Evolutionary conservation across 2,329 filamentous ascomycete species (phyloP).

Genomic region (Tolypocladium guangdongense): DNA sequence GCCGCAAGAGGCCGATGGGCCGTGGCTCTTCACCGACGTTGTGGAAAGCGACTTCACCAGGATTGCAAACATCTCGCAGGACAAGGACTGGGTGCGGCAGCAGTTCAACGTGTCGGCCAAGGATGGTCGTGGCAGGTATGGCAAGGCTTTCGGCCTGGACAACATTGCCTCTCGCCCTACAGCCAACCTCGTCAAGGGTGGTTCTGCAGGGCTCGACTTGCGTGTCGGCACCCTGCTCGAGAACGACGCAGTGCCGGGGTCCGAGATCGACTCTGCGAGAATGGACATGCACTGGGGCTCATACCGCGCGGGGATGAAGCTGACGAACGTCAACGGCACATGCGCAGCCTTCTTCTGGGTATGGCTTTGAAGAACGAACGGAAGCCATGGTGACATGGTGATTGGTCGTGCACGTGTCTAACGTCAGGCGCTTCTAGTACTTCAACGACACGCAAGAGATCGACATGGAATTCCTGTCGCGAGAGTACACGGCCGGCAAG

Average conservation of each 20-base stretch:
- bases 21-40: slow-evolving; percentile 53
- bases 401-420: not conserved
- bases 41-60: slow-evolving; percentile 64
- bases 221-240: slow-evolving; percentile 35
- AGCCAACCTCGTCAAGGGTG: slow-evolving; percentile 12
- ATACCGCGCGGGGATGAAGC: slow-evolving; percentile 56
- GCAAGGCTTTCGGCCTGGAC: slow-evolving; percentile 46
- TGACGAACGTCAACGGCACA: slow-evolving; percentile 51
- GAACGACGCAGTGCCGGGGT: slow-evolving; percentile 44
- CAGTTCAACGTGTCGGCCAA: slow-evolving; percentile 52
- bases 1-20: slow-evolving; percentile 21
- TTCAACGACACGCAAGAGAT: slow-evolving; percentile 72
- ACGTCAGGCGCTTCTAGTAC: slow-evolving; percentile 38
- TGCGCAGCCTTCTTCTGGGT: slow-evolving; percentile 77
- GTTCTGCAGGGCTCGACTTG: slow-evolving; percentile 44
- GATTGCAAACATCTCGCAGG: slow-evolving; percentile 32
- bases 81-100: slow-evolving; percentile 55
- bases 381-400: not conserved
- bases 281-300: slow-evolving; percentile 59
- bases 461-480: slow-evolving; percentile 68
- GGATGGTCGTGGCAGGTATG: slow-evolving; percentile 51
- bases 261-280: slow-evolving; percentile 52
- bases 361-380: slow-evolving; percentile 1
- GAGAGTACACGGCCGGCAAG: slow-evolving; percentile 43
- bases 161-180: slow-evolving; percentile 48